These are phyloP conservation scores for Wickerhamiella brachini DNA, from an alignment of 805 yeast species.

Conservation along the genomic window DNA sequence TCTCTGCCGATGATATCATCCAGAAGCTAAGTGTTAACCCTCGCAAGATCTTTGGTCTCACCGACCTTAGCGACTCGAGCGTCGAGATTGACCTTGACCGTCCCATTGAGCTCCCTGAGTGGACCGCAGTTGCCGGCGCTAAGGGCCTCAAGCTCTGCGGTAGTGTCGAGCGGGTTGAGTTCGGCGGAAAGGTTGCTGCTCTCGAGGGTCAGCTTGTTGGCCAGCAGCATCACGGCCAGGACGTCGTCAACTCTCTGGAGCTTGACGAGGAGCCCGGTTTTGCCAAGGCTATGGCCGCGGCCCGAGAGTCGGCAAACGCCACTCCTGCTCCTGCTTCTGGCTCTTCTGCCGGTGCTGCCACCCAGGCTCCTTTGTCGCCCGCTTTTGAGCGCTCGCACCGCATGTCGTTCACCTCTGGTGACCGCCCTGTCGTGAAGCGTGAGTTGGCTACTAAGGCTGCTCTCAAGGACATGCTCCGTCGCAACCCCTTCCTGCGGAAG, in stretches of 20 bases:
- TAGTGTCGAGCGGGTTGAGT: conserved; percentile 75
- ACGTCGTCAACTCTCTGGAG: conserved; percentile 33
- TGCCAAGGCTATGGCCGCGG: conserved; percentile 11
- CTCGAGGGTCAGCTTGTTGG: conserved; percentile 69
- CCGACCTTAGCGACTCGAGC: conserved; percentile 55
- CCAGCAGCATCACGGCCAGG: conserved; percentile 33
- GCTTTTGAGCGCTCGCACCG: conserved; percentile 25
- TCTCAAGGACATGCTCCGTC: conserved; percentile 61
- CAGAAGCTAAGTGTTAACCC: conserved; percentile 70
- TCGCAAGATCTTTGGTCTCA: conserved; percentile 64
- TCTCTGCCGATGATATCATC: conserved; percentile 61
- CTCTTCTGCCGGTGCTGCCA: conserved; percentile 14
- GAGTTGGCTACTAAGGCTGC: conserved; percentile 46
- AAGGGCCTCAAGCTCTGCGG: conserved; percentile 57
- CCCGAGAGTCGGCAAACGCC: not conserved
- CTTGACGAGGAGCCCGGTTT: conserved; percentile 10
- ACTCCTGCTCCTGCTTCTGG: not conserved
- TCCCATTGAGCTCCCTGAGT: conserved; percentile 30
- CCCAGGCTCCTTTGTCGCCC: conserved; percentile 10
- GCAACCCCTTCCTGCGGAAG: conserved; percentile 83
- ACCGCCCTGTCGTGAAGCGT: conserved; percentile 19
- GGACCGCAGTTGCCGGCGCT: conserved; percentile 28
- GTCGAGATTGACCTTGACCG: conserved; percentile 81
- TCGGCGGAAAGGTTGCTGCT: conserved; percentile 66
- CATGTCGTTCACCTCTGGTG: conserved; percentile 16